phyloP scores from a whole-genome alignment of 345 rosid genomes.

The Dovyalis caffra region DNA sequence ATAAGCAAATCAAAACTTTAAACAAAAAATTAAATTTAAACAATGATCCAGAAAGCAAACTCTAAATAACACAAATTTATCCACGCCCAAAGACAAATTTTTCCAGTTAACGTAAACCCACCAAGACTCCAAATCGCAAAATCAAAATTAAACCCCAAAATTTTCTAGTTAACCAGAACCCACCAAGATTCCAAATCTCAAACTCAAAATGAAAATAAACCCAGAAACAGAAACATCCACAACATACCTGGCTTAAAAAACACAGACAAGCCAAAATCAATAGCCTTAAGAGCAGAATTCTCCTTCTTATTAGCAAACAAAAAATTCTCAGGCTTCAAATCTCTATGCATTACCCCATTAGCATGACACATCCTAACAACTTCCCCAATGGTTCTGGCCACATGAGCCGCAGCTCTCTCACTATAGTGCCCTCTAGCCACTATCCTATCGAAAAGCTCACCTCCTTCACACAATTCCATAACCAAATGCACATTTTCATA shows the following conservation, averaged over 20 bases:
- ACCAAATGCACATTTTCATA: slow-evolving; percentile 84
- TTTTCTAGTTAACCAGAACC: not conserved
- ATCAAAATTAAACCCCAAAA: not conserved
- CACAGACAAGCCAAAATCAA: slow-evolving; percentile 91
- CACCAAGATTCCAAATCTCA: not conserved
- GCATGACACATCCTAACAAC: slow-evolving; percentile 92
- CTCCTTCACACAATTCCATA: slow-evolving; percentile 97
- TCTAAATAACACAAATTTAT: not conserved
- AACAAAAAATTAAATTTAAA: no score
- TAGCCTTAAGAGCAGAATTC: slow-evolving; percentile 70
- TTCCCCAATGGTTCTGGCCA: slow-evolving; percentile 77
- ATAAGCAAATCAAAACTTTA: not conserved
- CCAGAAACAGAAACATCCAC: not conserved
- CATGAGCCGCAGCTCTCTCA: slow-evolving; percentile 85
- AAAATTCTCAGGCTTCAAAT: slow-evolving; percentile 95
- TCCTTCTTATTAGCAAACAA: slow-evolving; percentile 91
- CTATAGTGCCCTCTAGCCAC: slow-evolving; percentile 95
- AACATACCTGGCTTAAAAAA: slow-evolving; percentile 76
- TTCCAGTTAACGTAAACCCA: not conserved
- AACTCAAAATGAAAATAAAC: not conserved
- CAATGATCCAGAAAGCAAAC: slow-evolving; percentile 13
- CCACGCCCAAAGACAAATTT: not conserved
- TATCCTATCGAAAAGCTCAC: slow-evolving; percentile 91
- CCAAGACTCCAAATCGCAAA: not conserved
- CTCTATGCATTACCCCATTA: slow-evolving; percentile 92